Conservation (phyloP, 768 basidiomycete genomes). For the Pilatotrama ljubarskyi region DNA sequence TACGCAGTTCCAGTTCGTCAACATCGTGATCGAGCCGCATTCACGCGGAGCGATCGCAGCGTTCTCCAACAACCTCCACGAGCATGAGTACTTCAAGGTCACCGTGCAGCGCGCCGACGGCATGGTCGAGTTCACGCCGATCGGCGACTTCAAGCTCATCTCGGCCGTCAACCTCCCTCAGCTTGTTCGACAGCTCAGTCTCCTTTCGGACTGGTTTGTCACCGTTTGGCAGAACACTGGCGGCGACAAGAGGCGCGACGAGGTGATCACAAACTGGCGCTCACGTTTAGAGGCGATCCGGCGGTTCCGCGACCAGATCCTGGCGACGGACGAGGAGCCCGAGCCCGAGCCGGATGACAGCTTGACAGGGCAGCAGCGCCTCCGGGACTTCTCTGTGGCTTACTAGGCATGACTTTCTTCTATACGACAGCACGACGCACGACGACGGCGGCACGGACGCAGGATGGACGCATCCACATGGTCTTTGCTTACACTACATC, state of each 20-base stretch:
- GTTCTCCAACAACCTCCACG: slow-evolving; percentile 79
- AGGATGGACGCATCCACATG: slow-evolving; percentile 10
- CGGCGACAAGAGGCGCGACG: slow-evolving; percentile 65
- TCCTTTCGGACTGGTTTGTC: slow-evolving; percentile 89
- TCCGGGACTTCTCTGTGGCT: slow-evolving; percentile 34
- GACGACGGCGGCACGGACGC: slow-evolving; percentile 9
- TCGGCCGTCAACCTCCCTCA: slow-evolving; percentile 84
- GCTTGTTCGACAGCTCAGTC: slow-evolving; percentile 85
- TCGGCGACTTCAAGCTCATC: slow-evolving; percentile 93
- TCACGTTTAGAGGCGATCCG: slow-evolving; percentile 76
- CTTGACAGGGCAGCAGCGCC: slow-evolving; percentile 31
- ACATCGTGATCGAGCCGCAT: slow-evolving; percentile 95
- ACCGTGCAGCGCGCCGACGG: slow-evolving; percentile 84
- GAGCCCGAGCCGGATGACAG: slow-evolving; percentile 27
- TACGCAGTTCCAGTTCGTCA: slow-evolving; percentile 96
- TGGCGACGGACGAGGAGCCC: slow-evolving; percentile 19
- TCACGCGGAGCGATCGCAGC: slow-evolving; percentile 82
- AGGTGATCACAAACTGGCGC: slow-evolving; percentile 90
- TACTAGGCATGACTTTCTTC: slow-evolving; percentile 19
- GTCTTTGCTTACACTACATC: not conserved
- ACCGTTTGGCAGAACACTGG: slow-evolving; percentile 78
- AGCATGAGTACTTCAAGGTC: slow-evolving; percentile 96
- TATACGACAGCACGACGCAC: slow-evolving; percentile 9
- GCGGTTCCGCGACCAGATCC: slow-evolving; percentile 47
- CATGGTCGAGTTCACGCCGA: slow-evolving; percentile 92